These are phyloP conservation scores for Nicotiana paniculata DNA, from an alignment of 257 asterid genomes.

Conservation along the genomic window DNA sequence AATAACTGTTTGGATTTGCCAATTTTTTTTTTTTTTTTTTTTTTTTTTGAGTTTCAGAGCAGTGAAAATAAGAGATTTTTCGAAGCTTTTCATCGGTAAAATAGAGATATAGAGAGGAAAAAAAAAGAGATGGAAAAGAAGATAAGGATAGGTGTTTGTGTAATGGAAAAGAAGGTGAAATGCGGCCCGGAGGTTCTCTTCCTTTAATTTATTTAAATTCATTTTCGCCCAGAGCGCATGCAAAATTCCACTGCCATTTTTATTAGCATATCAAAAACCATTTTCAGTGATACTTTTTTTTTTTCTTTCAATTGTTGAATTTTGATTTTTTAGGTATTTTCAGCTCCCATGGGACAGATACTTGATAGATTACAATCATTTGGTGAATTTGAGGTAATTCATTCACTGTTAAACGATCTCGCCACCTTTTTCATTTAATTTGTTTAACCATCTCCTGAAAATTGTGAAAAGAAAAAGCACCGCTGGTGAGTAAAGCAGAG, in stretches of 20 bases:
- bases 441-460: too few relatives aligned
- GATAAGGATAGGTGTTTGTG: constrained; percentile 82
- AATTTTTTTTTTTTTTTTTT: not conserved
- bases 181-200: constrained; percentile 94
- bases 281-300: not conserved
- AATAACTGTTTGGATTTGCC: not conserved
- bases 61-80: not conserved
- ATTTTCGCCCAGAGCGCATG: constrained; percentile 13
- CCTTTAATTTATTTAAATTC: constrained; percentile 12
- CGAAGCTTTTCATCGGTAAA: too few relatives aligned
- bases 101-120: too few relatives aligned
- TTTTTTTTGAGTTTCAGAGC: not conserved
- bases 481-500: not conserved
- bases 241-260: constrained; percentile 9
- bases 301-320: not conserved
- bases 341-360: constrained; percentile 88
- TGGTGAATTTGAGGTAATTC: constrained; percentile 77
- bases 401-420: not conserved
- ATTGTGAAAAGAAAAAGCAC: too few relatives aligned
- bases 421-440: not conserved
- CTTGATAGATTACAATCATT: constrained; percentile 77
- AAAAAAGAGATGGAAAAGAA: constrained; percentile 40
- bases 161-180: constrained; percentile 99
- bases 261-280: not conserved
- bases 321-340: constrained; percentile 39